These are phyloP conservation scores for Solanum verrucosum DNA, from an alignment of 257 asterid genomes.

Conservation along the genomic window DNA sequence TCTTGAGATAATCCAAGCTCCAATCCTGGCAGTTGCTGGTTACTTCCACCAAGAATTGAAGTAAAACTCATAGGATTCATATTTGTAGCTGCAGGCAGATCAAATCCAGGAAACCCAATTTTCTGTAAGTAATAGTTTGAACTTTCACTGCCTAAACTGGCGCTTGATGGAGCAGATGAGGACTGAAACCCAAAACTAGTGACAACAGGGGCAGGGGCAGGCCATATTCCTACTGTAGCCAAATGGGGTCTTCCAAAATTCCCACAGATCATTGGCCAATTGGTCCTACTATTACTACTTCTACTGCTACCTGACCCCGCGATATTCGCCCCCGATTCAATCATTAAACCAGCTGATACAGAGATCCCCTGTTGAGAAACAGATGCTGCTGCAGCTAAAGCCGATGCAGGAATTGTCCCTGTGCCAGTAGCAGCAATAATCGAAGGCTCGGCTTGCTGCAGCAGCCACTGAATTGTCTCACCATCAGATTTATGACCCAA, in stretches of 20 bases:
- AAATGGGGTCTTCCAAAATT: slow-evolving; percentile 41
- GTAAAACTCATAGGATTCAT: slow-evolving; percentile 47
- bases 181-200: neutral
- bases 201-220: slow-evolving; percentile 14
- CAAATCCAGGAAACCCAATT: slow-evolving; percentile 54
- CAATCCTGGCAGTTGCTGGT: slow-evolving; percentile 51
- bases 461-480: slow-evolving; percentile 71
- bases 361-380: slow-evolving; percentile 35
- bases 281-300: slow-evolving; percentile 26
- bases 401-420: slow-evolving; percentile 74
- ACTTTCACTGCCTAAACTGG: slow-evolving; percentile 30
- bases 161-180: neutral
- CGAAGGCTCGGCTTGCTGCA: slow-evolving; percentile 71
- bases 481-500: slow-evolving; percentile 80
- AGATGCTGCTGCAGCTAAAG: slow-evolving; percentile 44
- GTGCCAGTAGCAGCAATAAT: slow-evolving; percentile 71
- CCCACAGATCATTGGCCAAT: slow-evolving; percentile 47
- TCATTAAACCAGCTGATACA: slow-evolving; percentile 35
- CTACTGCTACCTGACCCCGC: neutral
- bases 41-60: slow-evolving; percentile 39
- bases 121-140: slow-evolving; percentile 34
- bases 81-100: slow-evolving; percentile 29
- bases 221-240: slow-evolving; percentile 41
- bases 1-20: slow-evolving; percentile 74
- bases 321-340: slow-evolving; percentile 23